Evolutionary conservation across 2,329 filamentous ascomycete species (phyloP), one percentile per base, ranked within the genome.

Genomic region (Fusarium subglutinans): DNA sequence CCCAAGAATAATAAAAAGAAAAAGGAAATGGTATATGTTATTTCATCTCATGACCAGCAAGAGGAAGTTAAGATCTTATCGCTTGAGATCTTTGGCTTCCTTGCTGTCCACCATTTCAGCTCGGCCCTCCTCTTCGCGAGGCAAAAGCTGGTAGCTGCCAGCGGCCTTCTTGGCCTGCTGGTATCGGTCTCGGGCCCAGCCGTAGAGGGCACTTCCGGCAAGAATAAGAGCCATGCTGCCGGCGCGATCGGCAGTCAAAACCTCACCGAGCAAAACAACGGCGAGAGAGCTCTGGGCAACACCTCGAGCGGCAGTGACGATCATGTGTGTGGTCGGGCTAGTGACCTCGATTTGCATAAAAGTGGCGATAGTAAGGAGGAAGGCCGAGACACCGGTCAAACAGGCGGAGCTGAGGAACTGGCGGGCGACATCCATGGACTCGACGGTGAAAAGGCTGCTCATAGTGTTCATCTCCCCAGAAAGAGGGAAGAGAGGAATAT

Each of bases 331-430:
- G n/a, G 76, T 78, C 41, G 76, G 76, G 62, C 74, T 77, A 35
- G 76, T 78, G 28, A 78, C 76, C 56, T 78, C 76, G 63, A 78
- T 78, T 56, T 78, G 76, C 76, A 78, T 78, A 45, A 78, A 78
- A 8, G 76, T 78, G 14, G 76, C 76, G 61, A 78, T 78, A 17
- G 76, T 78, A 24, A 78, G 73, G 48, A 78, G 74, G 73, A 78
- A 78, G 30, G 73, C 72, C 10, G 76, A 78, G n/a, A 78, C 43
- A 38, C 76, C 76, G 4, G 76, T 78, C 38, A 78, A 53, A n/a
- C 64, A 68, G 28, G 76, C 76, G 22, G 70, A 69, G 57, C 66
- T 58, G 66, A 78, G 73, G 73, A 78, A 78, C 38, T 72, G 69
- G 50, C 71, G 70, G 14, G 63, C 74, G 37, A 70, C 58, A 20